Evolutionary conservation across 1,139 yeast genomes (phyloP).

Genomic region (Saccharomyces hybrid): DNA sequence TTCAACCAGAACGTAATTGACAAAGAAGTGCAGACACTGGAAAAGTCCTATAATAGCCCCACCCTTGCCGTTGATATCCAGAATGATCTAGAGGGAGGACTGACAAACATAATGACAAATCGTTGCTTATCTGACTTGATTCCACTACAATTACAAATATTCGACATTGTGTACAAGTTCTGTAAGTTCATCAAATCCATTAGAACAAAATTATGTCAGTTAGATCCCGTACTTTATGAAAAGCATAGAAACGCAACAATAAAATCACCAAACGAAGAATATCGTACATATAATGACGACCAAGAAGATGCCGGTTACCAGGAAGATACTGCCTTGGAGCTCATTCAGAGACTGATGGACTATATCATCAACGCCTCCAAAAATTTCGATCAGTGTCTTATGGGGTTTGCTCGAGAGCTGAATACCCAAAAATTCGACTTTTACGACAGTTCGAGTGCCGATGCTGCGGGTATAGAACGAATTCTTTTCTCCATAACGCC

Average conservation of each 20-base stretch:
- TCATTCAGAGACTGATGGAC: constrained; percentile 7
- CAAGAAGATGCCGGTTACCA: constrained; percentile 6
- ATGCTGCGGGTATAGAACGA: background rate
- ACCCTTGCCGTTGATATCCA: constrained; percentile 16
- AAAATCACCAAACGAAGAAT: background rate
- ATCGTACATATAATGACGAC: background rate
- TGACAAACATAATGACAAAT: constrained; percentile 28
- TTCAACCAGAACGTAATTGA: constrained; percentile 23
- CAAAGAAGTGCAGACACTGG: constrained; percentile 12
- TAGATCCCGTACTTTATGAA: constrained; percentile 14
- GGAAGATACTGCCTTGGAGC: constrained; percentile 12
- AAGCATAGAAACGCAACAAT: background rate
- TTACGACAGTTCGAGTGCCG: constrained; percentile 6
- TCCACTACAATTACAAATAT: constrained; percentile 25
- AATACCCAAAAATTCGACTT: constrained; percentile 5
- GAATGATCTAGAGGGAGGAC: constrained; percentile 17
- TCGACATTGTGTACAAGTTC: constrained; percentile 27
- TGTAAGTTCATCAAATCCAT: constrained; percentile 26
- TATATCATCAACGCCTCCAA: constrained; percentile 9
- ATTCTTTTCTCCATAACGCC: background rate
- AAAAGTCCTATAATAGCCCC: background rate
- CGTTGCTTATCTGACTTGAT: constrained; percentile 20
- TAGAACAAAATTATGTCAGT: constrained; percentile 18
- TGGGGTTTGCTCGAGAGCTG: constrained; percentile 16
- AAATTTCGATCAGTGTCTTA: constrained; percentile 15